Base-by-base conservation (phyloP, 2,329 filamentous ascomycete genomes). In the Cladosporium sp. region DNA sequence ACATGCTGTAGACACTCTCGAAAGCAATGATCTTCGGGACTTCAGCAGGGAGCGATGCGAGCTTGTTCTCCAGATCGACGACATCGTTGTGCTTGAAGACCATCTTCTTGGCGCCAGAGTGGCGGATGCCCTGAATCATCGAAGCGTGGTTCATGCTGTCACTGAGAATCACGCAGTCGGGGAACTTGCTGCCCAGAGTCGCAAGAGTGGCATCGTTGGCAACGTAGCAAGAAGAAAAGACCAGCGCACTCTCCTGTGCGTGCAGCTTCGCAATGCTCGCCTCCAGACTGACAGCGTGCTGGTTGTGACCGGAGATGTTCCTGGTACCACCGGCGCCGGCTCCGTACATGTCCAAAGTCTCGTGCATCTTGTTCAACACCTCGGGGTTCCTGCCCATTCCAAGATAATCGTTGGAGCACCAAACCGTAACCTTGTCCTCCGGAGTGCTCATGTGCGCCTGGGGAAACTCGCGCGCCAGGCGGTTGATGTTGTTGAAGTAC, bases 401-500 rank as follows among this genome's bases (percentile, higher is more conserved):
- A 14, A 98, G 83, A 70, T 98, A 98, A 71, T 98, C 93, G 67
- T 98, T 98, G 68, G 92, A 95, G 78, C 93, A 98, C 93, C 93
- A 98, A 19, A 98, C 93, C 1, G 92, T 95, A 54, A 98, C 93
- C 49, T 83, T 83, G 60, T 96, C 89, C 55, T 92, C 85, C 66
- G 83, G 81, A 54, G 79, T 83, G 13, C 87, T 81, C 79, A 95
- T 95, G 72, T 98, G 93, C 43, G 93, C 93, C 59, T 87, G 88
- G 31, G 93, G 93, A 58, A 98, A 98, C 59, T 97, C 89, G 74
- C 93, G 89, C 60, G 93, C 93, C 56, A 98, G 80, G 34, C 93
- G 90, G 68, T 98, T 98, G 83, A 98, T 98, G 78, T 98, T 98
- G 80, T 98, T 98, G 79, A 98, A 98, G 77, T 97, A 97, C 67